Evolutionary conservation across 768 basidiomycete species (phyloP), one percentile per base, ranked within the genome.

Genomic region (Daedaleopsis nitida): DNA sequence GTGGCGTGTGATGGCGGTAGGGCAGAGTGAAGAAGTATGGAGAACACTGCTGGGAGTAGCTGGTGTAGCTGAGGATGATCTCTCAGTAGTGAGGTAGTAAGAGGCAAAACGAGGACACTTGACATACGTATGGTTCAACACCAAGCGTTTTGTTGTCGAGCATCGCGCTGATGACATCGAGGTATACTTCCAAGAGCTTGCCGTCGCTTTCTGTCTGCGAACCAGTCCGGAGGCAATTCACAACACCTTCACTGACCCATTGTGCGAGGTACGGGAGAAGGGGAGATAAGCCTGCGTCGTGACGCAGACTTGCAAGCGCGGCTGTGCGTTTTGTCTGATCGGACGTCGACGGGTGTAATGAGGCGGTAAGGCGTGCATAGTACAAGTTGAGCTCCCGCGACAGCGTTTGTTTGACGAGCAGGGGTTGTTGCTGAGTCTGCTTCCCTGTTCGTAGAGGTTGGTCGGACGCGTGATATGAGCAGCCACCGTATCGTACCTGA

Each of bases 311-410:
- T 8, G 92, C 93, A 51, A 99, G 79, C 5, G 97, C 96, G 4
- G 97, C 97, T 0, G 86, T 84, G 3, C 95, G 86, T 69, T 94
- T 93, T 11, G 86, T 76, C 8, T 80, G 74, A 64, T 94, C 92
- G 6, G 75, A 55, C 10, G 80, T 69, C 35, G 86, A 87, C 1
- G 93, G 92, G 2, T 95, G 78, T 3, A 97, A 81, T 16, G 91
- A 90, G 5, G 87, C 81, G 0, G 94, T 97, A 55, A 99, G 85
- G 6, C 96, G 87, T 1, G 89, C 87, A 69, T 98, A 98, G 73
- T 98, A 98, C 3, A 98, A 78, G 72, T 98, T 95, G 38, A 99
- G 80, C 74, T 98, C 97, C 66, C 91, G 84, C 32, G 95, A 96
- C 16, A 99, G 82, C 12, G 94, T 91, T 65, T 96, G 92, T 71